These are phyloP conservation scores for Didymosphaeria variabile DNA, from an alignment of 2,329 filamentous ascomycete genomes.

Conservation along the genomic window DNA sequence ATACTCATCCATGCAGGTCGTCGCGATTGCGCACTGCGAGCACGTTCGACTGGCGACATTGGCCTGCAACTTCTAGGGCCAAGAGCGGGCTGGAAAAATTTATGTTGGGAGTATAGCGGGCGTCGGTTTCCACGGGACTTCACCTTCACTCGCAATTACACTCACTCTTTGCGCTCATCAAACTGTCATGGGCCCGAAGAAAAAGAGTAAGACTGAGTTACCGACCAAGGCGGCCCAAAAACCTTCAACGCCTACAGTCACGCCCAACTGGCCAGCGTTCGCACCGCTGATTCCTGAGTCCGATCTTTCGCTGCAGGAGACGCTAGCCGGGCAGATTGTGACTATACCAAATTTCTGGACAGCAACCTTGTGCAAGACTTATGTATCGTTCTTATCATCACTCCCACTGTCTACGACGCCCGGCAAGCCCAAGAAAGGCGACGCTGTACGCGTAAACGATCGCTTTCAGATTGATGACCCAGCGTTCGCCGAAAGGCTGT, in stretches of 20 bases:
- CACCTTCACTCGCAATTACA: neutral
- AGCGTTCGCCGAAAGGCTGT: conserved; percentile 76
- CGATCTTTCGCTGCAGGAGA: conserved; percentile 67
- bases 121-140: neutral
- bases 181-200: conserved; percentile 42
- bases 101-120: neutral
- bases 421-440: conserved; percentile 77
- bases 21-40: neutral
- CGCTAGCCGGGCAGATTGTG: conserved; percentile 73
- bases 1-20: neutral
- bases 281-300: conserved; percentile 72
- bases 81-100: neutral
- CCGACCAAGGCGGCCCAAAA: conserved; percentile 3
- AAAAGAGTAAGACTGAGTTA: conserved; percentile 11
- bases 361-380: conserved; percentile 75
- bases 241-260: conserved; percentile 48
- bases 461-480: conserved; percentile 84
- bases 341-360: conserved; percentile 80
- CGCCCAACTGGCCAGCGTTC: conserved; percentile 76
- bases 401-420: conserved; percentile 81
- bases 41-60: neutral
- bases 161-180: neutral
- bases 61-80: neutral
- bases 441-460: conserved; percentile 88
- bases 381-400: conserved; percentile 75